Evolutionary conservation across 2,329 filamentous ascomycete genomes (phyloP).

Genomic region (Ophiocordyceps robertsii): DNA sequence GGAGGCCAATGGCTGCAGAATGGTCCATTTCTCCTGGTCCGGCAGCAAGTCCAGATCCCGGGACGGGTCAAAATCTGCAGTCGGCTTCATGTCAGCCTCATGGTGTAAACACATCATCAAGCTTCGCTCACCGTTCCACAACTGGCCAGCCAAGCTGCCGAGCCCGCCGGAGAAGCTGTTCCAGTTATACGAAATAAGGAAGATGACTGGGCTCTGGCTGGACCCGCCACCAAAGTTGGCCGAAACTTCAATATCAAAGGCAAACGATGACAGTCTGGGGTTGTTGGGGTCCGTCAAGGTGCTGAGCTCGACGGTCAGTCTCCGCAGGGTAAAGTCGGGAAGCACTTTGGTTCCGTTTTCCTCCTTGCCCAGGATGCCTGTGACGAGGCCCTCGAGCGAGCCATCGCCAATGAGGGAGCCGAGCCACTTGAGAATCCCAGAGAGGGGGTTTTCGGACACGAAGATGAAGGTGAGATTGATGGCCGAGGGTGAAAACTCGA

Average conservation of each 20-base stretch:
- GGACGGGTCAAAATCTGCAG: neutral
- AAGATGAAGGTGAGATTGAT: slow-evolving; percentile 1
- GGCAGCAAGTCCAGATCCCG: slow-evolving; percentile 1
- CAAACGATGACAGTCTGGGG: neutral
- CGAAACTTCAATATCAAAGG: slow-evolving; percentile 2
- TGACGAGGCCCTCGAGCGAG: neutral
- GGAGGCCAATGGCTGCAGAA: neutral
- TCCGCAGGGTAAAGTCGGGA: neutral
- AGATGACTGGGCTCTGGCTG: slow-evolving; percentile 1
- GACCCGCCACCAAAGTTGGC: neutral
- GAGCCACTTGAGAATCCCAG: slow-evolving; percentile 2
- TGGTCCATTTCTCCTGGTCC: neutral
- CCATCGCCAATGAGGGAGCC: neutral
- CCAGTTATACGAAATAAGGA: slow-evolving; percentile 3
- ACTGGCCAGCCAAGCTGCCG: neutral
- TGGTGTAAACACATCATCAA: too few species aligned
- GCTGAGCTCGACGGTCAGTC: neutral
- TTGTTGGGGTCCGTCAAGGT: neutral
- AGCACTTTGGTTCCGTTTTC: neutral
- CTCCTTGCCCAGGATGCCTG: slow-evolving; percentile 1
- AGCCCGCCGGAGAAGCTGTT: neutral
- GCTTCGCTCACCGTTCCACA: too few species aligned
- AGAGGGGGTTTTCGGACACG: neutral
- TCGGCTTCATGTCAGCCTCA: too few species aligned
- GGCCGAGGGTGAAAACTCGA: neutral